phyloP scores from a whole-genome alignment of 148 eudicot species.

The Dysphania ambrosioides region DNA sequence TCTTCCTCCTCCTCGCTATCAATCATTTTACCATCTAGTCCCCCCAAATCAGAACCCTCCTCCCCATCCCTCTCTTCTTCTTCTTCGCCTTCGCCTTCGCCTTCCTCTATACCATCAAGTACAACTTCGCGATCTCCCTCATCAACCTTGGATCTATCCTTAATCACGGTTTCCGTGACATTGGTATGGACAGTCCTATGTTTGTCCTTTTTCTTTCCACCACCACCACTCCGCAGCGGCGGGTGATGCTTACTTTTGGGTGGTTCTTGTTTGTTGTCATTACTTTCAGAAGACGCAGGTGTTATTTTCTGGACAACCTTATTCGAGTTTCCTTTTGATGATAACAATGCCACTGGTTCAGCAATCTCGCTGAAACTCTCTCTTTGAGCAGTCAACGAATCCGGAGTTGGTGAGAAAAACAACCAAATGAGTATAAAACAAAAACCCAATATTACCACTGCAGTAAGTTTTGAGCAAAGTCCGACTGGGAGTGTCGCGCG shows the following conservation, averaged over 20 bases:
- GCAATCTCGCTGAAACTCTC: constrained; percentile 67
- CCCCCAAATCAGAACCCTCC: constrained; percentile 10
- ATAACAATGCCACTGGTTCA: constrained; percentile 30
- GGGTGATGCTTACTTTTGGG: too few species aligned
- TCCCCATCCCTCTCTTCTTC: neutral
- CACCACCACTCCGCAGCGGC: too few species aligned
- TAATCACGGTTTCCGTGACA: too few species aligned
- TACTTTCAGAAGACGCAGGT: too few species aligned
- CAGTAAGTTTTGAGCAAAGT: constrained; percentile 58
- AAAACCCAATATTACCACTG: constrained; percentile 67
- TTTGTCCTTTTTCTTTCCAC: too few species aligned
- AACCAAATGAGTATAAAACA: constrained; percentile 85
- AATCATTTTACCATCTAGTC: constrained; percentile 20
- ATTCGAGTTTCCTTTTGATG: neutral
- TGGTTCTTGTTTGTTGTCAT: too few species aligned
- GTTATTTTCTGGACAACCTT: too few species aligned
- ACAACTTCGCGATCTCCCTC: constrained; percentile 26
- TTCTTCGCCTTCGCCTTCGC: constrained; percentile 11
- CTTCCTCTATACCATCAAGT: constrained; percentile 40
- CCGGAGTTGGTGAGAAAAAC: constrained; percentile 62
- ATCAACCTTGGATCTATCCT: constrained; percentile 53
- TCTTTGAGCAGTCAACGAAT: constrained; percentile 58
- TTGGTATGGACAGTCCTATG: too few species aligned
- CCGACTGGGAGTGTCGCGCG: constrained; percentile 70
- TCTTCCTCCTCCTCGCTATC: constrained; percentile 35